phyloP scores from a whole-genome alignment of 1,284 basidiomycete species.

The Apiotrichum akiyoshidainum region DNA sequence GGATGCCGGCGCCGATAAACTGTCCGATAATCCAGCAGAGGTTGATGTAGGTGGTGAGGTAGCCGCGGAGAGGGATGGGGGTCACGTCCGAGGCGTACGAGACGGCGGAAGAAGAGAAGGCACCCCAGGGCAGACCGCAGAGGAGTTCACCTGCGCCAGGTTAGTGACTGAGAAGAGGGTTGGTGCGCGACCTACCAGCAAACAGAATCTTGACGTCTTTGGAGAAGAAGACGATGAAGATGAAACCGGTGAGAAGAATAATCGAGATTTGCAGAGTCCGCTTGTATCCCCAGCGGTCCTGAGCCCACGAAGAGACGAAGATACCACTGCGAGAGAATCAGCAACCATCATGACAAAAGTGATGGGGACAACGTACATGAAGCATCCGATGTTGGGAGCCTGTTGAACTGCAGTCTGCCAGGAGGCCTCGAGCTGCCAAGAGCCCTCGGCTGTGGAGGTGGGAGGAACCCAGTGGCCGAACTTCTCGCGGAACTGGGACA shows the following conservation, averaged over 20 bases:
- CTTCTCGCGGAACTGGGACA: constrained; percentile 15
- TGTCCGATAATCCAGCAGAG: constrained; percentile 49
- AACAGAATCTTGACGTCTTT: constrained; percentile 19
- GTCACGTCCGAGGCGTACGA: constrained; percentile 48
- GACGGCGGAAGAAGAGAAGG: constrained; percentile 29
- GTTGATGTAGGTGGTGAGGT: constrained; percentile 48
- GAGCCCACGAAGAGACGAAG: constrained; percentile 21
- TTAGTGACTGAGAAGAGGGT: constrained; percentile 18
- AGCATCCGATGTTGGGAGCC: constrained; percentile 18
- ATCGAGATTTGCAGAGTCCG: constrained; percentile 26
- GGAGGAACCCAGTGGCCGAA: too few relatives aligned
- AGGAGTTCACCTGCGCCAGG: constrained; percentile 18
- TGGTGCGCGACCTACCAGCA: constrained; percentile 9
- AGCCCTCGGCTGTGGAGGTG: too few relatives aligned
- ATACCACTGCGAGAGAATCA: constrained; percentile 20
- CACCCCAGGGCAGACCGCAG: constrained; percentile 51
- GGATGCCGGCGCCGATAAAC: constrained; percentile 16
- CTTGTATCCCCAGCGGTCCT: constrained; percentile 30
- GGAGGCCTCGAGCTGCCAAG: constrained; percentile 4
- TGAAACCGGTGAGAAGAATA: constrained; percentile 34
- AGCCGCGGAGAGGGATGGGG: constrained; percentile 41
- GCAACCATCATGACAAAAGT: too few relatives aligned
- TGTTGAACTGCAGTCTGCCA: constrained; percentile 27
- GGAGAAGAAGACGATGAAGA: constrained; percentile 49
- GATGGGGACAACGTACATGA: constrained; percentile 19